A percentile compares a stretch with the other conserved stretches of the same genome.
Conservation (phyloP, 2,329 filamentous ascomycete species). For the Beauveria medogensis region DNA sequence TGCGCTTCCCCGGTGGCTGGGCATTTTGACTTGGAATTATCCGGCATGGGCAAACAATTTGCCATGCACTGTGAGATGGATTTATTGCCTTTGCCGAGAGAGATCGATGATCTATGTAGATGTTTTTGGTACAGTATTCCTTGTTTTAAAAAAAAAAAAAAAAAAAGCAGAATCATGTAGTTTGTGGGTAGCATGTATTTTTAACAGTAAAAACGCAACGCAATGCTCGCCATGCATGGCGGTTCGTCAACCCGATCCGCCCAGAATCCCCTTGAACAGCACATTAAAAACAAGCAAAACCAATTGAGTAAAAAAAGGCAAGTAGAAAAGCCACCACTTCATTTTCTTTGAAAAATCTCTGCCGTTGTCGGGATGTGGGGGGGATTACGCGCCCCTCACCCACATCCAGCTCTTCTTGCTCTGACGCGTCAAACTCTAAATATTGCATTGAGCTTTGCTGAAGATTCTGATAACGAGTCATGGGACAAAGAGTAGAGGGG, state of each 20-base stretch:
- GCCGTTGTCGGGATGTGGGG: slow-evolving; percentile 3
- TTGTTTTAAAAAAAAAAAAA: too few species aligned
- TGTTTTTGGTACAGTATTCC: too few species aligned
- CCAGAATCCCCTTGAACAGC: not conserved
- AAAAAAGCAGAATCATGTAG: too few species aligned
- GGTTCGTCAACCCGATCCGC: not conserved
- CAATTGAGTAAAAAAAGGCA: not conserved
- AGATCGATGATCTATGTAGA: not conserved
- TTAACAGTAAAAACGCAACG: not conserved
- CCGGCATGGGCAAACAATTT: not conserved
- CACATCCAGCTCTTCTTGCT: not conserved
- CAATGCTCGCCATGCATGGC: not conserved
- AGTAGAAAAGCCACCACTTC: not conserved
- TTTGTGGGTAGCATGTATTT: not conserved
- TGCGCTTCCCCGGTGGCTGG: not conserved
- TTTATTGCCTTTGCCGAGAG: too few species aligned
- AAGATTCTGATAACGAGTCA: not conserved
- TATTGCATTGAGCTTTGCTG: not conserved
- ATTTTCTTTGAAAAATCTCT: not conserved
- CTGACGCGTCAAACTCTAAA: slow-evolving; percentile 2
- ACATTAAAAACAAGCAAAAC: not conserved
- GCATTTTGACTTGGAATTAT: not conserved
- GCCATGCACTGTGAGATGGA: too few species aligned
- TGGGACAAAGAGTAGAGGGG: not conserved
- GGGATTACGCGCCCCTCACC: not conserved